Conservation (phyloP, 768 basidiomycete genomes). For the Rhizopogon sp. region DNA sequence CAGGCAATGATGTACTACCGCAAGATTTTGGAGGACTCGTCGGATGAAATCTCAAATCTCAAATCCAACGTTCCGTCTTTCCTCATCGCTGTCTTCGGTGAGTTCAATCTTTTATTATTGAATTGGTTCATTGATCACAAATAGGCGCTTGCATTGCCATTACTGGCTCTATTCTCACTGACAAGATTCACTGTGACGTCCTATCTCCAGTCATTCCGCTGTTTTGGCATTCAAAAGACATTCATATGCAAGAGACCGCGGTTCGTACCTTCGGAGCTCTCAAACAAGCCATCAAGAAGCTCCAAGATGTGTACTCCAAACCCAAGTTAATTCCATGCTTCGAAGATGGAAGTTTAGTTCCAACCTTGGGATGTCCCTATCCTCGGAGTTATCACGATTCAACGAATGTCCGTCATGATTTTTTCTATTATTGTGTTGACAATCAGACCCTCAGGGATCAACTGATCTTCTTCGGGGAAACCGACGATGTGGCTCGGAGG, state of each 20-base stretch:
- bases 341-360: too few species aligned
- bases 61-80: neutral
- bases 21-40: neutral
- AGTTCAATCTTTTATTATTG: neutral
- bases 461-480: too few species aligned
- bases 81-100: neutral
- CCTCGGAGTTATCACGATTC: too few species aligned
- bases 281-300: neutral
- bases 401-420: too few species aligned
- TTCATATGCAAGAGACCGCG: neutral
- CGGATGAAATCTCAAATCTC: neutral
- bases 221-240: neutral
- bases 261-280: neutral
- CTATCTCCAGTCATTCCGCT: neutral
- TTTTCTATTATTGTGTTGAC: too few species aligned
- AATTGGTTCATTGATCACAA: neutral
- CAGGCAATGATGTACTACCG: conserved; percentile 16
- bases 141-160: neutral
- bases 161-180: neutral
- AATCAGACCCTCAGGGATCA: too few species aligned
- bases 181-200: neutral
- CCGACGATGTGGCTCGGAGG: too few species aligned
- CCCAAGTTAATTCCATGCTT: too few species aligned
- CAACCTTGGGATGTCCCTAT: too few species aligned
- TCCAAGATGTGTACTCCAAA: neutral